Conservation (phyloP, 768 basidiomycete species). For the Serendipita sp. region DNA sequence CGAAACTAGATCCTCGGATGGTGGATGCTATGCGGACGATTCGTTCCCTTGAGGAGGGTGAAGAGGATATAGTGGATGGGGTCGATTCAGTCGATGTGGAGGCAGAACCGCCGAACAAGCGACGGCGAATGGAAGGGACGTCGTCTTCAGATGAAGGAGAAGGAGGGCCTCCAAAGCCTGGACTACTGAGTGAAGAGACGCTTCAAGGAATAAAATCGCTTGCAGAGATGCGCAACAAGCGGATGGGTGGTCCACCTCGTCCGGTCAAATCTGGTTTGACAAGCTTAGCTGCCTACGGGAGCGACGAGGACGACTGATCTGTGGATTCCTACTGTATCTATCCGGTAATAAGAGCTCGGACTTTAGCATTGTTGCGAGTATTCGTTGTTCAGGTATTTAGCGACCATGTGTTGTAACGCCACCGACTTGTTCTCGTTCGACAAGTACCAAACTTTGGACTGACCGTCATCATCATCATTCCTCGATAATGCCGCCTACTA, state of each 20-base stretch:
- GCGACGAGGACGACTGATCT: slow-evolving; percentile 38
- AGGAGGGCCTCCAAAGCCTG: slow-evolving; percentile 23
- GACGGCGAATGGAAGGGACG: slow-evolving; percentile 20
- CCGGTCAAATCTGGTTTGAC: slow-evolving; percentile 30
- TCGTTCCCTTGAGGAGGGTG: slow-evolving; percentile 75
- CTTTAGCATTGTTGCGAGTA: not conserved
- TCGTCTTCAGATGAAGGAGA: slow-evolving; percentile 20
- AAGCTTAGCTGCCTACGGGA: slow-evolving; percentile 61
- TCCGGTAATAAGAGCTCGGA: slow-evolving; percentile 11
- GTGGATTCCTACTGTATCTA: slow-evolving; percentile 7
- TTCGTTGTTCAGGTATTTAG: not conserved
- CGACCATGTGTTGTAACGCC: not conserved
- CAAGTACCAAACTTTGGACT: not conserved
- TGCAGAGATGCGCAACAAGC: slow-evolving; percentile 57
- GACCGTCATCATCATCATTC: not conserved
- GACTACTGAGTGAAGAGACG: slow-evolving; percentile 68
- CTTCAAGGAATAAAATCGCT: slow-evolving; percentile 84
- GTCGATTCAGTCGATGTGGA: slow-evolving; percentile 23
- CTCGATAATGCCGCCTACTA: not conserved
- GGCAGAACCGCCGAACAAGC: slow-evolving; percentile 14
- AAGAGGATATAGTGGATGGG: slow-evolving; percentile 23
- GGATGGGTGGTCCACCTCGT: slow-evolving; percentile 29
- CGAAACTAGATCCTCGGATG: slow-evolving; percentile 71
- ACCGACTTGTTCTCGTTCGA: not conserved
- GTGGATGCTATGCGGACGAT: slow-evolving; percentile 79